phyloP scores from a whole-genome alignment of 163 green algal species.

The Scenedesmus sp. region DNA sequence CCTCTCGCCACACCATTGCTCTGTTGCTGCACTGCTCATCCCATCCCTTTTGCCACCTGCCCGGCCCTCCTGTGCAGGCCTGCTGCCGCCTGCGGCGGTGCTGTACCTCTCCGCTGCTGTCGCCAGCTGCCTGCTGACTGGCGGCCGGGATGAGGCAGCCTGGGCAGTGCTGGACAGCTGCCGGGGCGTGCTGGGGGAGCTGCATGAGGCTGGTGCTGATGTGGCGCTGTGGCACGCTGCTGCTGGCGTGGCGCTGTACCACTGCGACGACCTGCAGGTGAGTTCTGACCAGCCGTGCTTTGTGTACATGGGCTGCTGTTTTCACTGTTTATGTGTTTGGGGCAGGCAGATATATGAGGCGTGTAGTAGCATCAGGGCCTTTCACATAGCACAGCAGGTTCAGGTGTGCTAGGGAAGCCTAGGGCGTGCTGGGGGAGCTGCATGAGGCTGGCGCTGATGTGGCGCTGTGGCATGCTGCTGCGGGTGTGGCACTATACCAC shows the following conservation, averaged over 20 bases:
- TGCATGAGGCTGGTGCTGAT: constrained; percentile 52
- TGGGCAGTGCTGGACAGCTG: constrained; percentile 13
- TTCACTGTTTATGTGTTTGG: background rate
- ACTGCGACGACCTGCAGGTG: constrained; percentile 41
- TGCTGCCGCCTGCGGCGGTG: constrained; percentile 29
- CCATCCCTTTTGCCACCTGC: background rate
- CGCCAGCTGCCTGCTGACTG: constrained; percentile 31
- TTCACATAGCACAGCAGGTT: too few relatives aligned
- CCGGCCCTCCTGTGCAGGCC: background rate
- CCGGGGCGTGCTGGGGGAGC: background rate
- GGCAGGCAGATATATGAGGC: too few relatives aligned
- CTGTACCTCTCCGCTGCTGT: constrained; percentile 44
- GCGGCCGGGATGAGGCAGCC: constrained; percentile 29
- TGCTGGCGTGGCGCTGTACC: constrained; percentile 44
- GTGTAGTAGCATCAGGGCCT: too few relatives aligned
- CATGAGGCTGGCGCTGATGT: constrained; percentile 51
- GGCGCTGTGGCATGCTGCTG: constrained; percentile 44
- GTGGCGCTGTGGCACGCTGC: constrained; percentile 46
- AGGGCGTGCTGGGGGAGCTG: constrained; percentile 1
- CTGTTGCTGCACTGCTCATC: background rate
- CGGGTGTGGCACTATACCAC: constrained; percentile 48
- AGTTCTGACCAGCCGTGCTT: background rate
- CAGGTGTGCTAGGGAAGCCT: too few relatives aligned
- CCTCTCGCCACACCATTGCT: too few relatives aligned
- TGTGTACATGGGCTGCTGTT: background rate